These are phyloP conservation scores for Carex littledalei DNA, from an alignment of 176 grass and related monocot species.

Conservation along the genomic window DNA sequence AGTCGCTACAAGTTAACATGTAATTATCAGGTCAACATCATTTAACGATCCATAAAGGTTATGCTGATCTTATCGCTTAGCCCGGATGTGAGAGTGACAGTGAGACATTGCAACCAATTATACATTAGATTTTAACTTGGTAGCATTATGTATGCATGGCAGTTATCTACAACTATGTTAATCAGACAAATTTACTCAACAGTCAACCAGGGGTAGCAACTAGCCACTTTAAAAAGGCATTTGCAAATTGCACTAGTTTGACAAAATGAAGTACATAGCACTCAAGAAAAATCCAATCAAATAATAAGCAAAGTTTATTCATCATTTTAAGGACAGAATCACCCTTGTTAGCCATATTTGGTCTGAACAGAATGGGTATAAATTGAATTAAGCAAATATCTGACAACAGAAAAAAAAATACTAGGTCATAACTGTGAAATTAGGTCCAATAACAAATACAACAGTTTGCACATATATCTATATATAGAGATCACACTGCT, in stretches of 20 bases:
- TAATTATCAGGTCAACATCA: slow-evolving; percentile 21
- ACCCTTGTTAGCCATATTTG: not conserved
- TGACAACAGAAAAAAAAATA: not conserved
- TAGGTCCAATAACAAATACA: slow-evolving; percentile 27
- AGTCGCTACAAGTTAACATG: not conserved
- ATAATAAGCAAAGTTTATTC: not conserved
- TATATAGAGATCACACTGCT: slow-evolving; percentile 20
- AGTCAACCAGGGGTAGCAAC: not conserved
- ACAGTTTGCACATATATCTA: slow-evolving; percentile 14
- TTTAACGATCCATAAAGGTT: not conserved
- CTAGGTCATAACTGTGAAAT: slow-evolving; percentile 19
- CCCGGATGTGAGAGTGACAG: not conserved
- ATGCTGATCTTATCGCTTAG: not conserved
- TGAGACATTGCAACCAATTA: slow-evolving; percentile 10
- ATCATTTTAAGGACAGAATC: not conserved
- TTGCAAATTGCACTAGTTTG: not conserved
- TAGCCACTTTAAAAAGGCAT: not conserved
- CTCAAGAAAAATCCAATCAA: not conserved
- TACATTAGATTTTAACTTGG: not conserved
- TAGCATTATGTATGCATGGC: not conserved
- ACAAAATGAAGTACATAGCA: not conserved
- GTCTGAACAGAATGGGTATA: not conserved
- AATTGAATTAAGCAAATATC: not conserved
- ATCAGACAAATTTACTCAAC: not conserved
- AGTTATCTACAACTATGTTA: not conserved